Base-by-base conservation (phyloP, 2,329 filamentous ascomycete species). In the Epichloe sp. region DNA sequence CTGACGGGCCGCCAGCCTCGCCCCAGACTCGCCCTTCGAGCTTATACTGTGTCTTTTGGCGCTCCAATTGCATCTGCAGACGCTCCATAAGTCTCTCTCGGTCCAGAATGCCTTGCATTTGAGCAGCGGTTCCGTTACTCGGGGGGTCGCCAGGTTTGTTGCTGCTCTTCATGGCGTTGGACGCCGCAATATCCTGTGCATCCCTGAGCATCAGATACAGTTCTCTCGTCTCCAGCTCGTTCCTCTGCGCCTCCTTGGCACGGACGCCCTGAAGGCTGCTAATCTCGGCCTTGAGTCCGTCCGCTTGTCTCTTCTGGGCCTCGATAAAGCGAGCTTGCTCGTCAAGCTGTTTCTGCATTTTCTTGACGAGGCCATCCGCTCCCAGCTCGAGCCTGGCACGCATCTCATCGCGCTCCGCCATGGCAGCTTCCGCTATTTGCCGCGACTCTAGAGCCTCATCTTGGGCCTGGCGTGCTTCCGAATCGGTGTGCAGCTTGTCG, bases 171-270 rank as follows among this genome's bases (percentile, higher is more conserved):
- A 70, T 70, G 50, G 88, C 86, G 60, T 88, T 87, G 3, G 91
- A 89, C 23, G 89, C 90, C 44, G 91, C 91, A 57, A 96, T 88
- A 62, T 98, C 91, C 68, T 97, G 91, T 38, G 93, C 91, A 68
- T 98, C 93, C 54, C 91, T 83, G 56, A 98, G 83, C 93, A 98
- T 98, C 52, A 98, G 84, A 67, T 97, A 98, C 21, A 98, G 72
- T 68, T 98, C 93, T 71, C 93, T 79, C 2, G 91, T 97, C 70
- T 98, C 93, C 34, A 98, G 74, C 69, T 98, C 93, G 62, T 95
- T 95, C 49, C 93, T 80, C 68, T 97, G 93, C 37, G 94, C 78
- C 65, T 97, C 91, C 66, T 94, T 90, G 17, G 87, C 86, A 54
- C 91, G 80, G 55, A 96, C 72, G 14, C 88, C 82, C 66, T 95